These are phyloP conservation scores for Botryosphaeria dothidea DNA, from an alignment of 2,329 filamentous ascomycete species.

Conservation along the genomic window DNA sequence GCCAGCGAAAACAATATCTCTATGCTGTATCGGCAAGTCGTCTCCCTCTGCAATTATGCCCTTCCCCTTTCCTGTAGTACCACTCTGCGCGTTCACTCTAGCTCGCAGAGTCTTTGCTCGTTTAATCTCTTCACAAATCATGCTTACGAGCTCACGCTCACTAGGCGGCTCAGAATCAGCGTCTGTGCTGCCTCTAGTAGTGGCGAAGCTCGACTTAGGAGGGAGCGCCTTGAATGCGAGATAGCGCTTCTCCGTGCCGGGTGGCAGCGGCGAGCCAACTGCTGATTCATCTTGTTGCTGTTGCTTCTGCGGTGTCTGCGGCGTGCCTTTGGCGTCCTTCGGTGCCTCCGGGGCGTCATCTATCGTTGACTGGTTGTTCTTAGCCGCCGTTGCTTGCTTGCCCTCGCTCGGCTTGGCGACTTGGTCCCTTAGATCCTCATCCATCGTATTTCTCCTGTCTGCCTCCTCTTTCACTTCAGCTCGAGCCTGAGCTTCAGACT, in stretches of 20 bases:
- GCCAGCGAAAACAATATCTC: slow-evolving; percentile 79
- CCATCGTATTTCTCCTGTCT: slow-evolving; percentile 16
- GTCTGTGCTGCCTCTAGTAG: slow-evolving; percentile 16
- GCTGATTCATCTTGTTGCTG: slow-evolving; percentile 27
- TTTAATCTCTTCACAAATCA: slow-evolving; percentile 76
- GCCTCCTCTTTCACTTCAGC: slow-evolving; percentile 24
- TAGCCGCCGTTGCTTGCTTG: neutral
- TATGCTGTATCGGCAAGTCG: slow-evolving; percentile 50
- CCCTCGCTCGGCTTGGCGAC: slow-evolving; percentile 2
- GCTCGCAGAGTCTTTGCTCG: slow-evolving; percentile 57
- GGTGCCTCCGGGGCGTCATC: neutral
- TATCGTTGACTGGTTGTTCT: neutral
- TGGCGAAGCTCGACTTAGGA: slow-evolving; percentile 43
- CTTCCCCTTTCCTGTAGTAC: slow-evolving; percentile 31
- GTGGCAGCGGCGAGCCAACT: neutral
- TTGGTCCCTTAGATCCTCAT: slow-evolving; percentile 7
- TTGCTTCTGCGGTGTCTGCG: slow-evolving; percentile 20
- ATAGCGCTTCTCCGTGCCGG: slow-evolving; percentile 33
- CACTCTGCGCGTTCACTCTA: slow-evolving; percentile 27
- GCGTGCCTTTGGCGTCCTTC: neutral
- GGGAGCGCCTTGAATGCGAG: slow-evolving; percentile 60
- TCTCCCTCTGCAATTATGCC: slow-evolving; percentile 25
- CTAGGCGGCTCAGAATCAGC: slow-evolving; percentile 38
- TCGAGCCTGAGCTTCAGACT: slow-evolving; percentile 33
- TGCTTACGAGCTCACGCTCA: slow-evolving; percentile 58